Evolutionary conservation across 768 basidiomycete genomes (phyloP), one percentile per base, ranked within the genome.

Genomic region (Artomyces pyxidatus): DNA sequence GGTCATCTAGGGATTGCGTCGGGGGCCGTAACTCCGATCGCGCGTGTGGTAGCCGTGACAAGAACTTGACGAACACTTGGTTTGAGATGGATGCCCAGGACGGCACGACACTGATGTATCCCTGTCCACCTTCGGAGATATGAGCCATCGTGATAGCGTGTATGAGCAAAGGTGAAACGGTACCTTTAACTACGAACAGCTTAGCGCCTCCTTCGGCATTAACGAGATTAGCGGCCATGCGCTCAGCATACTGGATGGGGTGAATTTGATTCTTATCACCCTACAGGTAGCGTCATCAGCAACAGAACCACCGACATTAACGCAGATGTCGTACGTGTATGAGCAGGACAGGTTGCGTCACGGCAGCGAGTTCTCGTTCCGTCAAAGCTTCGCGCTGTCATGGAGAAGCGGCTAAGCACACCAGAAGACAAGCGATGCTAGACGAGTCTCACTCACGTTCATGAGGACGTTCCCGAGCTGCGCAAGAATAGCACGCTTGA

Each of bases 51-150:
- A 49, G 54, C 3, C 54, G 47, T n/a, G 49, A 29, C 16, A 61
- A 52, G 48, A 61, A 61, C 22, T 51, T 51, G 12, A 49, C 49
- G 37, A 57, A 60, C 6, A 60, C 59, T 5, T 59, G 56, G 42
- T 61, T 57, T 22, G 58, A 44, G 40, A 61, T 58, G 3, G 59
- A 56, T 6, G 59, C 56, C 7, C 25, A 48, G 11, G 52, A 47
- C 2, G 59, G 59, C 10, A 61, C 48, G 6, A 59, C 51, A 40
- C 49, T 47, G 4, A 59, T 44, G 17, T 48, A 57, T 26, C 52
- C 56, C 19, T 53, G 47, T 1, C 49, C 49, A n/a, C 56, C 58
- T 58, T 21, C 39, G 1, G 37, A 50, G 9, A 43, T 44, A 14
- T 21, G 8, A 1, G 25, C 21, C 21, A 21, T 14, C 6, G 37